phyloP scores from a whole-genome alignment of 441 rosid genomes.

The Gossypium gossypioides region DNA sequence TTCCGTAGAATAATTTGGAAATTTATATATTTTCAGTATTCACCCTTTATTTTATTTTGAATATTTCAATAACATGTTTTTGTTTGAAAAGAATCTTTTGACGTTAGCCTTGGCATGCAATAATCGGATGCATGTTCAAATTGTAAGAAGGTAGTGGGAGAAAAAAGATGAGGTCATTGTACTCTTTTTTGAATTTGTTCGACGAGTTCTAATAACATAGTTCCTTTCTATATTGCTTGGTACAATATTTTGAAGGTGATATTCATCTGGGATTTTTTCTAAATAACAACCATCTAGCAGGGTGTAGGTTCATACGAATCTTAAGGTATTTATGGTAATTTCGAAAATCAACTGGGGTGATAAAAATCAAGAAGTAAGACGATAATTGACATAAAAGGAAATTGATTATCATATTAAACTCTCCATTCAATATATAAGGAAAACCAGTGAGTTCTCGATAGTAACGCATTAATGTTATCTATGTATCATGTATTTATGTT shows the following conservation, averaged over 20 bases:
- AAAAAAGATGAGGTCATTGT: neutral
- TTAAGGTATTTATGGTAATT: neutral
- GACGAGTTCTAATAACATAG: neutral
- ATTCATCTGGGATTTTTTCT: neutral
- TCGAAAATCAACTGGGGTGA: neutral
- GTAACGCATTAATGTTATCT: neutral
- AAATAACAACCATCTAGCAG: neutral
- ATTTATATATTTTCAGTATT: neutral
- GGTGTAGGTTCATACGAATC: neutral
- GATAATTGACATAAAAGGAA: neutral
- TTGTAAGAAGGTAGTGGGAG: neutral
- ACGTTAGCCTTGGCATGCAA: neutral
- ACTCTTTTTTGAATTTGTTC: conserved; percentile 1
- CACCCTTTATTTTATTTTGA: neutral
- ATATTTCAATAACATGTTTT: neutral
- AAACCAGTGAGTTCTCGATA: neutral
- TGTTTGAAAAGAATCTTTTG: neutral
- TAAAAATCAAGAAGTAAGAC: neutral
- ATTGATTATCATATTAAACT: neutral
- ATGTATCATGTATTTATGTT: neutral
- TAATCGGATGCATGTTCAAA: neutral
- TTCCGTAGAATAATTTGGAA: neutral
- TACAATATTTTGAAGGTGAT: neutral
- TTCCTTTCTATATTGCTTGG: neutral
- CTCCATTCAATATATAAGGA: neutral